Conservation (phyloP, 805 yeast species). For the Ogataea paraovalis region DNA sequence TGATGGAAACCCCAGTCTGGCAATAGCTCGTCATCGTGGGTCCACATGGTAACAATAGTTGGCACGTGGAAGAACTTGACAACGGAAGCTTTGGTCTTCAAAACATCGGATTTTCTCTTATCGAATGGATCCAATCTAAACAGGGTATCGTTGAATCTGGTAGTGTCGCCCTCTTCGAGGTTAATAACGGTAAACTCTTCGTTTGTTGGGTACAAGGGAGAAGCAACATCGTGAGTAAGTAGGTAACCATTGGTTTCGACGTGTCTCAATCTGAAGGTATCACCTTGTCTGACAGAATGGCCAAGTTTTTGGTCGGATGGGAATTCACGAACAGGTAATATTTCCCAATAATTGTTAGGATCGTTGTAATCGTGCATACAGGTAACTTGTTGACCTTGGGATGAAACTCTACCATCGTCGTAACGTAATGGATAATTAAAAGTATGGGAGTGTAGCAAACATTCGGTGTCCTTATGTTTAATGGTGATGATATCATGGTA, state of each 20-base stretch:
- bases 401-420: constrained; percentile 93
- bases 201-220: constrained; percentile 87
- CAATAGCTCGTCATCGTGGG: constrained; percentile 73
- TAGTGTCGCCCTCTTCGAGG: constrained; percentile 52
- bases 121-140: constrained; percentile 66
- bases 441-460: constrained; percentile 78
- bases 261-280: constrained; percentile 75
- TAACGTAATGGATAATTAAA: constrained; percentile 82
- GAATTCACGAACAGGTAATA: constrained; percentile 57
- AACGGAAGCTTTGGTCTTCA: constrained; percentile 67
- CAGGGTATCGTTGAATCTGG: constrained; percentile 66
- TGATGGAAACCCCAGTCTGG: constrained; percentile 96
- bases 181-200: constrained; percentile 84
- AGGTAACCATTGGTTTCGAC: constrained; percentile 73
- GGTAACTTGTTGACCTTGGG: constrained; percentile 93
- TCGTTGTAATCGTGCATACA: constrained; percentile 52
- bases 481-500: constrained; percentile 74
- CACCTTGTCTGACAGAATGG: constrained; percentile 63
- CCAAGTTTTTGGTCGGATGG: constrained; percentile 36
- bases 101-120: constrained; percentile 44
- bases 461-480: constrained; percentile 74
- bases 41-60: constrained; percentile 91
- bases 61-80: constrained; percentile 76
- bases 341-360: constrained; percentile 78
- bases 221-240: constrained; percentile 93